Base-by-base conservation (phyloP, 1,139 yeast genomes). In the Pneumocystis sp. region DNA sequence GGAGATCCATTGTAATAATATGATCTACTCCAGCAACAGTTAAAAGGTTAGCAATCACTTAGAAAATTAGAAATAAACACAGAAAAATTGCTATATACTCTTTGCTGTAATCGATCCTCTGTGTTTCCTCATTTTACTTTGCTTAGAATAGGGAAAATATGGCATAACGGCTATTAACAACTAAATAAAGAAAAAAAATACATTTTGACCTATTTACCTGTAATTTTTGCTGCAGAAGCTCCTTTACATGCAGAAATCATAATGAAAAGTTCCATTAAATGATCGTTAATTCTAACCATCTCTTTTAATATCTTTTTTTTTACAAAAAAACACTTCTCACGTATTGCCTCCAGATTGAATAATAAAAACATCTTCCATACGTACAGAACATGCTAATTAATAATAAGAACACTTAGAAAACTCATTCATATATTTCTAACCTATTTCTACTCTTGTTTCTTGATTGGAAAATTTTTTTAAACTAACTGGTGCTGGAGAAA, bases 11-110 rank as follows among this genome's bases (percentile, higher is more conserved):
- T 6, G 96, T 89, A 59, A 93, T 95, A 69, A 93, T 95, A 78
- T 93, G 99, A 77, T 95, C 98, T 31, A 97, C 98, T 69, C 99
- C 99, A 0, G 99, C 97, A 95, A 93, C 93, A 66, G 91, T 85
- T 70, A 95, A 80, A 73, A 95, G 78, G 72, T 93, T 93, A 67
- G 99, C 97, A 74, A 95, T 82, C 98, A 95, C 91, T 68, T 25
- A 21, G 10, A n/a, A 12, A 29, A 10, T 17, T 21, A 29, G 42
- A 15, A 29, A 31, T 42, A 63, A 31, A 61, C 10, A 29, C 21
- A 3, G 34, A 6, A 19, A 62, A 10, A 10, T 0, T 25, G 2
- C 4, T 1, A 61, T 66, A 29, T 63, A 68, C 69, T 71, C 74
- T 97, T 83, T n/a, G 98, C 98, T 3, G 98, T 91, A 72, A 95